phyloP scores from a whole-genome alignment of 2,329 filamentous ascomycete genomes.

The Paraphoma sp. region DNA sequence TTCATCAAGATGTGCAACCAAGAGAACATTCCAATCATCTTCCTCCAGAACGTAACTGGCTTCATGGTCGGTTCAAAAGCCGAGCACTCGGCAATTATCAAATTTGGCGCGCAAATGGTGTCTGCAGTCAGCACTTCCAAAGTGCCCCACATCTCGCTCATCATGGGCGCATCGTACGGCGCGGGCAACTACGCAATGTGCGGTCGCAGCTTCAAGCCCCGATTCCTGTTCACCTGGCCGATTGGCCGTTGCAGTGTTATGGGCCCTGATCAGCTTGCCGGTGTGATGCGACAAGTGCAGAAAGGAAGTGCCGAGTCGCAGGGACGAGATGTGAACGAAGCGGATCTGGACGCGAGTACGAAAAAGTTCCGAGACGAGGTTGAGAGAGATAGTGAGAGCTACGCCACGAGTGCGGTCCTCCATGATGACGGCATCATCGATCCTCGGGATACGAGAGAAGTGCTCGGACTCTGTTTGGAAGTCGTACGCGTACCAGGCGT shows the following conservation, averaged over 20 bases:
- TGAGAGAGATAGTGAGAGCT: slow-evolving; percentile 42
- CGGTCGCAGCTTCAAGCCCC: slow-evolving; percentile 50
- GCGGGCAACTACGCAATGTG: slow-evolving; percentile 59
- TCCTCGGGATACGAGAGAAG: slow-evolving; percentile 47
- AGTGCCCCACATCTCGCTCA: slow-evolving; percentile 55
- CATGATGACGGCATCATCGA: slow-evolving; percentile 50
- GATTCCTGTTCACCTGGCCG: slow-evolving; percentile 54
- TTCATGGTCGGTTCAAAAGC: slow-evolving; percentile 58
- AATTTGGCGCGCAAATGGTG: slow-evolving; percentile 54
- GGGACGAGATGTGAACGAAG: slow-evolving; percentile 24
- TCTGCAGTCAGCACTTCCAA: slow-evolving; percentile 53
- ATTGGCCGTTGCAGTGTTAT: slow-evolving; percentile 51
- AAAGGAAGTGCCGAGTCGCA: slow-evolving; percentile 2
- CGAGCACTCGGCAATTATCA: slow-evolving; percentile 54
- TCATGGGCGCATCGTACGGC: slow-evolving; percentile 54
- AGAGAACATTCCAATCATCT: slow-evolving; percentile 51
- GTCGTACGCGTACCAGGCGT: slow-evolving; percentile 31
- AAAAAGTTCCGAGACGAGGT: slow-evolving; percentile 34
- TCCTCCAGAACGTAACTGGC: slow-evolving; percentile 57
- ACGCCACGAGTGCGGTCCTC: slow-evolving; percentile 41
- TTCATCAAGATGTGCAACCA: slow-evolving; percentile 56
- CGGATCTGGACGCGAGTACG: slow-evolving; percentile 31
- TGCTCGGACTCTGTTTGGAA: slow-evolving; percentile 48
- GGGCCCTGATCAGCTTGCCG: slow-evolving; percentile 50
- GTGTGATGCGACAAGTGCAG: slow-evolving; percentile 49